Conservation (phyloP, 208 protist species). For the Endotrypanum monterogeii region DNA sequence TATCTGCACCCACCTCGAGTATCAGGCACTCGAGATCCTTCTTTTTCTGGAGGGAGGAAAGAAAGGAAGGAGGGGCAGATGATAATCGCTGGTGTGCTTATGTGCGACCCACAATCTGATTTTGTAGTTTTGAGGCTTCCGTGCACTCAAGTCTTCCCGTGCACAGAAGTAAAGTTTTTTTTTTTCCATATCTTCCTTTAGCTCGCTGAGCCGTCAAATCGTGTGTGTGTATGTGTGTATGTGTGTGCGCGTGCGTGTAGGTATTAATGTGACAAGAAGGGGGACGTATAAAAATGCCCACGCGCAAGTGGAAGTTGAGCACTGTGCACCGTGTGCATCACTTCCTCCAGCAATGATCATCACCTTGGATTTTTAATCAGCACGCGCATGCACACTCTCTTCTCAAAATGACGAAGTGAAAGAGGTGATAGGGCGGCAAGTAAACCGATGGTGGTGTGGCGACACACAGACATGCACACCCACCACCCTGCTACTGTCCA, state of each 20-base stretch:
- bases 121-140: background rate
- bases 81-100: too few relatives aligned
- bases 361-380: too few relatives aligned
- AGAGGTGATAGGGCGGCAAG: background rate
- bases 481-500: background rate
- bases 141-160: background rate
- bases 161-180: background rate
- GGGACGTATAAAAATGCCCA: background rate
- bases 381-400: too few relatives aligned
- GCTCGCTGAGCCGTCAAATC: background rate
- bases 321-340: too few relatives aligned
- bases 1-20: background rate
- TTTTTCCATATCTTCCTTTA: background rate
- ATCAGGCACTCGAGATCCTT: background rate
- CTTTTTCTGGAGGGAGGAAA: too few relatives aligned
- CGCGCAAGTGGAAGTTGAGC: too few relatives aligned
- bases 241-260: background rate
- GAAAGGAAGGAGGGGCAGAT: too few relatives aligned
- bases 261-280: background rate
- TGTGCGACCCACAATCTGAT: background rate
- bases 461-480: background rate
- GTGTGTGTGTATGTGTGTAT: background rate
- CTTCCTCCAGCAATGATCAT: too few relatives aligned
- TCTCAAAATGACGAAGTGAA: too few relatives aligned
- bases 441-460: background rate